A percentile compares a stretch with the other conserved stretches of the same genome.
Evolutionary conservation across 2,329 filamentous ascomycete genomes (phyloP).

Genomic region (Diaporthe nobilis): DNA sequence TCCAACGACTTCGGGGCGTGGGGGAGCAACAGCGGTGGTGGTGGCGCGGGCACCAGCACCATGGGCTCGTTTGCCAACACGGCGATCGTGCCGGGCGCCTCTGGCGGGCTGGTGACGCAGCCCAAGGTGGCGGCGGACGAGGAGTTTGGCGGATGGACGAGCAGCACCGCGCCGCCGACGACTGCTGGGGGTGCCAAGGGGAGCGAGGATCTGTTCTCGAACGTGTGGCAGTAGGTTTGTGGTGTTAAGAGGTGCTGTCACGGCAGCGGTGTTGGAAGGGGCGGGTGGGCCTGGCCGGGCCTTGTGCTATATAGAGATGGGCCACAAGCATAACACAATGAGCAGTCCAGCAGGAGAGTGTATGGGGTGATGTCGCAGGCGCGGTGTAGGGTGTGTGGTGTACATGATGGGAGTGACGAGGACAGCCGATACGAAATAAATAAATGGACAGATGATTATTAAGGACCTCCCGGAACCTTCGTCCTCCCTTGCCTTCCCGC

Average conservation of each 20-base stretch:
- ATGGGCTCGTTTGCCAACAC: conserved; percentile 66
- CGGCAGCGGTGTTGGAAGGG: background rate
- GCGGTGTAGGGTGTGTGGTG: background rate
- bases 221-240: conserved; percentile 84
- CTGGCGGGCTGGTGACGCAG: conserved; percentile 74
- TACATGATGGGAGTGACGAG: conserved; percentile 2
- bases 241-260: background rate
- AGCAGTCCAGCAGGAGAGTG: background rate
- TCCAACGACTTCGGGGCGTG: conserved; percentile 67
- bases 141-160: conserved; percentile 96
- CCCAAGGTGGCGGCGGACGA: conserved; percentile 89
- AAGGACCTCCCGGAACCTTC: background rate
- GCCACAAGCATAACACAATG: too few relatives aligned
- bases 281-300: too few relatives aligned
- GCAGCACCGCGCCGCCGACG: conserved; percentile 68
- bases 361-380: background rate
- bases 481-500: background rate
- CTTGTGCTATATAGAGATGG: background rate
- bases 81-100: conserved; percentile 72
- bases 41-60: conserved; percentile 48
- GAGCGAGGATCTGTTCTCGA: conserved; percentile 92
- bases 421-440: conserved; percentile 7
- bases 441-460: conserved; percentile 28
- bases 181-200: conserved; percentile 50
- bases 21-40: conserved; percentile 60